Evolutionary conservation across 176 grass and related monocot species (phyloP).

Genomic region (Poa annua): DNA sequence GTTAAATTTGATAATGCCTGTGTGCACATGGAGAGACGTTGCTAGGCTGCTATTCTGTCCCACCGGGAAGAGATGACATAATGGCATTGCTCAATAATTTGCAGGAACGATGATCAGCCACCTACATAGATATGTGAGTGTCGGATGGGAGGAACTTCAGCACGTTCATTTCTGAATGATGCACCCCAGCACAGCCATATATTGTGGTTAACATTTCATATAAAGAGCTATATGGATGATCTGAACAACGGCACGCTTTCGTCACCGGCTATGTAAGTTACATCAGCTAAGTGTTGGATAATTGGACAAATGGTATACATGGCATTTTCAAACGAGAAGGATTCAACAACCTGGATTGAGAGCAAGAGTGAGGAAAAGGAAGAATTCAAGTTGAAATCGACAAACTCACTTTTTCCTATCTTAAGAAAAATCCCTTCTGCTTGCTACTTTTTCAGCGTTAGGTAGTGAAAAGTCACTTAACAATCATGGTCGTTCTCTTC

Average conservation of each 20-base stretch:
- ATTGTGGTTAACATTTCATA: background rate
- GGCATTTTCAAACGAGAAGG: background rate
- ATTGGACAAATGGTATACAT: background rate
- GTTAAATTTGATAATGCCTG: background rate
- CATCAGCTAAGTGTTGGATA: background rate
- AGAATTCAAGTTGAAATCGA: background rate
- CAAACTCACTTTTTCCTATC: background rate
- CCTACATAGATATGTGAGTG: background rate
- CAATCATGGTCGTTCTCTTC: conserved; percentile 30
- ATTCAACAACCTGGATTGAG: background rate
- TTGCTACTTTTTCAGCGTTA: background rate
- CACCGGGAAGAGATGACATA: background rate
- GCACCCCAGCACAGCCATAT: background rate
- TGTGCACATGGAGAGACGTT: conserved; percentile 47
- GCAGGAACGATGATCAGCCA: background rate
- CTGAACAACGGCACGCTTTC: background rate
- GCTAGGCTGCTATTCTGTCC: conserved; percentile 26
- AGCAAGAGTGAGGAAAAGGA: background rate
- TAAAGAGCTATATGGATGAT: background rate
- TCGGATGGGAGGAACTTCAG: background rate
- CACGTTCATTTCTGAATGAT: conserved; percentile 6
- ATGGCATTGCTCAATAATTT: conserved; percentile 40
- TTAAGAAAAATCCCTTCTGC: conserved; percentile 7
- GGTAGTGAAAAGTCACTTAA: background rate
- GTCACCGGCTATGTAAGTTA: background rate